A percentile compares a stretch with the other conserved stretches of the same genome.
Conservation (phyloP, 2,329 filamentous ascomycete genomes). For the Xylariaceae sp. region DNA sequence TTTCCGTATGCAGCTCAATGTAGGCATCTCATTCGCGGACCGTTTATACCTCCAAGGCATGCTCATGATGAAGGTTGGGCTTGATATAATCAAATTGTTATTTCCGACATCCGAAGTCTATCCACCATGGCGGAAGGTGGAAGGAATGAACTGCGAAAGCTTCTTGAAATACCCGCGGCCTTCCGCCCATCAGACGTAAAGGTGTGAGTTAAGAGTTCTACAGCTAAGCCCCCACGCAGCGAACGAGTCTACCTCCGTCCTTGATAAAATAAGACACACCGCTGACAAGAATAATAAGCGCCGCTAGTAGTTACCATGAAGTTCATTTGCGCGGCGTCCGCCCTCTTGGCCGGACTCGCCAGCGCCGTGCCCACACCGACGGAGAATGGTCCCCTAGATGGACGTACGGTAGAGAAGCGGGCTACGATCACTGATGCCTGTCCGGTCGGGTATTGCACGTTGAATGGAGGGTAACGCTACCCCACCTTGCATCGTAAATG, state of each 20-base stretch:
- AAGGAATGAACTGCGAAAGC: too few species aligned
- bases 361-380: constrained; percentile 43
- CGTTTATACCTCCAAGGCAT: neutral
- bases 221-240: too few species aligned
- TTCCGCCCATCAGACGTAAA: too few species aligned
- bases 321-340: constrained; percentile 11
- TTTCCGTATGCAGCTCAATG: neutral
- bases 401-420: constrained; percentile 43
- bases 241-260: too few species aligned
- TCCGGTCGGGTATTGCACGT: constrained; percentile 45
- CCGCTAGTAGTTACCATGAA: constrained; percentile 15
- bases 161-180: too few species aligned
- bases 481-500: too few species aligned
- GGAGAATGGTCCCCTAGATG: constrained; percentile 34
- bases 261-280: too few species aligned
- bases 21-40: constrained; percentile 20
- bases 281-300: neutral
- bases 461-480: constrained; percentile 44
- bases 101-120: too few species aligned
- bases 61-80: too few species aligned
- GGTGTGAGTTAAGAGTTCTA: too few species aligned
- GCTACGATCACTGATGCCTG: constrained; percentile 47
- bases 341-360: constrained; percentile 40
- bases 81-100: neutral
- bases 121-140: neutral